Evolutionary conservation across 2,329 filamentous ascomycete genomes (phyloP), one percentile per base, ranked within the genome.

Genomic region (Ramularia endophylla): DNA sequence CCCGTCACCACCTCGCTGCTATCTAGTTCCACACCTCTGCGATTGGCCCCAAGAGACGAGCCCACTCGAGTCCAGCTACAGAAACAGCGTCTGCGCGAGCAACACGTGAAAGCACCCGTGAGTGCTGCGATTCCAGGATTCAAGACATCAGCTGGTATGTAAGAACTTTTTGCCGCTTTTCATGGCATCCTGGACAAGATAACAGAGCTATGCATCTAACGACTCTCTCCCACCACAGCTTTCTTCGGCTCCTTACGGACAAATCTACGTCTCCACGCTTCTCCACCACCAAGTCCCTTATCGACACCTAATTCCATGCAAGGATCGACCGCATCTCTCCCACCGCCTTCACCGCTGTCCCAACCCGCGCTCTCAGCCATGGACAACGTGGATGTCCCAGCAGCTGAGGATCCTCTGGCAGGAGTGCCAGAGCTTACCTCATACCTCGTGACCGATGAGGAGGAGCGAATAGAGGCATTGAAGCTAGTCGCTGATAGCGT

Each of bases 161-260:
- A 27, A n/a, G 18, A 37, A 20, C 27, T 32, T 30, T n/a, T n/a
- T n/a, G 29, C 37, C n/a, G 38, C 12, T 36, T 40, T 32, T 38
- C 13, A 8, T 18, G 5, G 16, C 19, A 12, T n/a, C 22, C 20
- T 16, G 18, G 16, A 7, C 25, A 20, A 27, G 28, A 39, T 18
- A 39, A 32, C 25, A 27, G 11, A 29, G 36, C 27, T n/a, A n/a
- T n/a, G n/a, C n/a, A n/a, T n/a, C n/a, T 31, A 39, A 39, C 20
- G n/a, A 15, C 18, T 16, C 17, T 41, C 44, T 39, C 22, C 27
- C 32, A 38, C 41, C 29, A 36, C 64, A 92, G 86, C 85, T 18
- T 92, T 92, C 70, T 83, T 92, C 65, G 83, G 80, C 41, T 90
- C 87, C 54, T 74, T 92, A 12, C 80, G 85, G 53, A 84, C 84